Percentiles rank a stretch among this genome's conserved stretches.
These are phyloP conservation scores for Annulohypoxylon maeteangense DNA, from an alignment of 495 filamentous ascomycete genomes.

Conservation along the genomic window DNA sequence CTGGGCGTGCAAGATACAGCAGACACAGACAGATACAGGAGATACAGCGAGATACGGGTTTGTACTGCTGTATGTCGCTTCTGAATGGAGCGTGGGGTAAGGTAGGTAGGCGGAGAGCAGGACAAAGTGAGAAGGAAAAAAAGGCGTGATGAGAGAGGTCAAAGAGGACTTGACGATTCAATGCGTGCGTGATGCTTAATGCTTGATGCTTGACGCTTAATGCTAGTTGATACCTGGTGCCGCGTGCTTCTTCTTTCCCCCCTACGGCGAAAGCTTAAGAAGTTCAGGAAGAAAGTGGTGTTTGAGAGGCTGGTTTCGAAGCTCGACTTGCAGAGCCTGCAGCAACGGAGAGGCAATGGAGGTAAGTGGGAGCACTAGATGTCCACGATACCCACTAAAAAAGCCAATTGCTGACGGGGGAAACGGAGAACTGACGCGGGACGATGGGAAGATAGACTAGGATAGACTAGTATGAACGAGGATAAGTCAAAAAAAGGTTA, in stretches of 20 bases:
- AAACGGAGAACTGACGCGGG: conserved; percentile 5
- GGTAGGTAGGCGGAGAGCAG: conserved; percentile 30
- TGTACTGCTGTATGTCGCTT: not conserved
- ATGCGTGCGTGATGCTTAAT: not conserved
- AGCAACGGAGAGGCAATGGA: conserved; percentile 1
- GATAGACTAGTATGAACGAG: conserved; percentile 32
- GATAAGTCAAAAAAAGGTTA: conserved; percentile 15
- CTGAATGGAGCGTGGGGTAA: conserved; percentile 46
- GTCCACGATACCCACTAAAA: conserved; percentile 24
- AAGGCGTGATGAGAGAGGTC: conserved; percentile 32
- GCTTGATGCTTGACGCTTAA: not conserved
- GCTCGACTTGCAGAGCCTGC: conserved; percentile 31
- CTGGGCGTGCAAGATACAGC: conserved; percentile 41
- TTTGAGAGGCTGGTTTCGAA: conserved; percentile 16
- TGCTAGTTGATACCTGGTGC: not conserved
- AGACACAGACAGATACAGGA: conserved; percentile 4
- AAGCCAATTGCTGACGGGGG: conserved; percentile 44
- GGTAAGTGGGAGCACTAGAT: conserved; percentile 1
- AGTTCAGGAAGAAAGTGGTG: conserved; percentile 11
- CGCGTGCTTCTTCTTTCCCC: conserved; percentile 1
- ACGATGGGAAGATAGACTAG: not conserved
- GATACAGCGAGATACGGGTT: conserved; percentile 24
- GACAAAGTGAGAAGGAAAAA: conserved; percentile 27
- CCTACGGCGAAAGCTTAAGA: conserved; percentile 9
- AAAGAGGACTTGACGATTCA: conserved; percentile 5